These are phyloP conservation scores for Boletellus dicymbophilus DNA, from an alignment of 1,284 basidiomycete genomes.

Conservation along the genomic window DNA sequence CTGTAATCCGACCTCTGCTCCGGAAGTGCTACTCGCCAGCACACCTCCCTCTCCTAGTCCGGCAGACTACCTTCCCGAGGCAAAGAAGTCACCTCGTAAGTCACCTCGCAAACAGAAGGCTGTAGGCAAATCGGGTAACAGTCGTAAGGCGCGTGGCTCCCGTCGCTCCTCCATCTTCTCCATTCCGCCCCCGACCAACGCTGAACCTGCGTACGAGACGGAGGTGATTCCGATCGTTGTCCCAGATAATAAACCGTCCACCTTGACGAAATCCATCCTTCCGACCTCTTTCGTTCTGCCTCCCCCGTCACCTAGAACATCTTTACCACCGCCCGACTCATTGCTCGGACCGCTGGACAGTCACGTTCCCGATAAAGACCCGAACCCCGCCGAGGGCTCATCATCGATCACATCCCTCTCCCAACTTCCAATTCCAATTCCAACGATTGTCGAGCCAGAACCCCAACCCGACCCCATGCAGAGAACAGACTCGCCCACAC, in stretches of 20 bases:
- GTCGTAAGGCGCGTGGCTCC: constrained; percentile 46
- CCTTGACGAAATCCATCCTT: constrained; percentile 40
- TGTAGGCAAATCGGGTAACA: constrained; percentile 42
- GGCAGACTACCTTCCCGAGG: constrained; percentile 22
- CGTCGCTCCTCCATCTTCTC: constrained; percentile 43
- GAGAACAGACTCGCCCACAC: constrained; percentile 21
- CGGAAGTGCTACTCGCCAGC: constrained; percentile 7
- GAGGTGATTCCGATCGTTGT: constrained; percentile 54
- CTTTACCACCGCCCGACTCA: constrained; percentile 43
- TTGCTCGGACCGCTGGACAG: constrained; percentile 14
- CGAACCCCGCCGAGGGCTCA: not conserved
- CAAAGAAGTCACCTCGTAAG: constrained; percentile 41
- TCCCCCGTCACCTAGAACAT: constrained; percentile 66
- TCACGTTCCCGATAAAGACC: constrained; percentile 8
- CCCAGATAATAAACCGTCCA: constrained; percentile 23
- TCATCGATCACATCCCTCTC: not conserved
- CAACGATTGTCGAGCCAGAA: constrained; percentile 19
- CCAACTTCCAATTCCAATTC: constrained; percentile 6
- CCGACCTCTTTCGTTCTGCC: constrained; percentile 70
- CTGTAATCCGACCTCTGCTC: constrained; percentile 48
- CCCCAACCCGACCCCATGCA: constrained; percentile 7
- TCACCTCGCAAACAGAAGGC: constrained; percentile 38
- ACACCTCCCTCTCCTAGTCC: constrained; percentile 15
- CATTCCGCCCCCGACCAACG: constrained; percentile 34
- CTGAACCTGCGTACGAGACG: constrained; percentile 64